A percentile compares a stretch with the other conserved stretches of the same genome.
phyloP scores from a whole-genome alignment of 257 asterid genomes.

The Primulina tabacum region DNA sequence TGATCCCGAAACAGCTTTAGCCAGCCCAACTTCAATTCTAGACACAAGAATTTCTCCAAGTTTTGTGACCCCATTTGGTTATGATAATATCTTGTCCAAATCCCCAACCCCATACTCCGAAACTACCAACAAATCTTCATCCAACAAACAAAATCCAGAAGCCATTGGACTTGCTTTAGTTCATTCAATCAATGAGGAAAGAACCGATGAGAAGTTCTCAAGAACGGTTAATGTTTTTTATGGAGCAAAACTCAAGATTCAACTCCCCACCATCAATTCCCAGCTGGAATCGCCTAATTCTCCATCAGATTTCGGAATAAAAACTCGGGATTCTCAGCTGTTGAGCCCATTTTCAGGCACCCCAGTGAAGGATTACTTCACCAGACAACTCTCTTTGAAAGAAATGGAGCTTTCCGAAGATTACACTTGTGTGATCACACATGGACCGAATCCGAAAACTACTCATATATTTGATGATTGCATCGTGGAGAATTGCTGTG shows the following conservation, averaged over 20 bases:
- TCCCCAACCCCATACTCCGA: not conserved
- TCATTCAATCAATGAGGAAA: slow-evolving; percentile 46
- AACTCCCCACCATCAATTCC: slow-evolving; percentile 45
- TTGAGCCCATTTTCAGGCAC: slow-evolving; percentile 31
- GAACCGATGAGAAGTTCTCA: slow-evolving; percentile 25
- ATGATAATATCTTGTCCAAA: slow-evolving; percentile 31
- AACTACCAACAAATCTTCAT: not conserved
- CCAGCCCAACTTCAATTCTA: slow-evolving; percentile 76
- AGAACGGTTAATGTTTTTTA: slow-evolving; percentile 41
- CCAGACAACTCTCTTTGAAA: slow-evolving; percentile 53
- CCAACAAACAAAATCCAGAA: slow-evolving; percentile 28
- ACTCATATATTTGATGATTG: slow-evolving; percentile 78
- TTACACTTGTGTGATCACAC: slow-evolving; percentile 85
- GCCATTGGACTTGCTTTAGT: slow-evolving; percentile 85
- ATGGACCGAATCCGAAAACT: slow-evolving; percentile 83
- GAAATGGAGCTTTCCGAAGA: slow-evolving; percentile 96
- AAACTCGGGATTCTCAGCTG: slow-evolving; percentile 49
- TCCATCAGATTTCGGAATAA: slow-evolving; percentile 85
- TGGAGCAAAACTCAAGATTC: slow-evolving; percentile 77
- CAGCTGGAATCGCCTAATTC: slow-evolving; percentile 54
- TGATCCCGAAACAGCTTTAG: slow-evolving; percentile 31
- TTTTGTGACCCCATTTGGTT: slow-evolving; percentile 48
- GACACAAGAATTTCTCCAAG: slow-evolving; percentile 43
- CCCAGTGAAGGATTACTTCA: slow-evolving; percentile 33
- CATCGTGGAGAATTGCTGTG: slow-evolving; percentile 59